Evolutionary conservation across 2,329 filamentous ascomycete genomes (phyloP).

Genomic region (Pseudocercospora ulei): DNA sequence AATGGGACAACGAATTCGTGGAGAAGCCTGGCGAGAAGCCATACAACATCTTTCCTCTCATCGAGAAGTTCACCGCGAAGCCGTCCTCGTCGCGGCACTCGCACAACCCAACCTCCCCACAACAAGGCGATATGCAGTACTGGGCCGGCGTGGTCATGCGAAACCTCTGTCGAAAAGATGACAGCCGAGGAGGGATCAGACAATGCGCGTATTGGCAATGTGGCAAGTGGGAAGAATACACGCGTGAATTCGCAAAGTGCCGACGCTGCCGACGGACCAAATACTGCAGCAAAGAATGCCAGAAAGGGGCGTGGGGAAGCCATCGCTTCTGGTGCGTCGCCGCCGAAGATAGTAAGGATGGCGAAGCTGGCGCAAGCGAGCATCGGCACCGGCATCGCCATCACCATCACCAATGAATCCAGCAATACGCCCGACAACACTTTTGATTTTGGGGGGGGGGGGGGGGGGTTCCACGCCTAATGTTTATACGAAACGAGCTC

Average conservation of each 20-base stretch:
- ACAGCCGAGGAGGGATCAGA: slow-evolving; percentile 82
- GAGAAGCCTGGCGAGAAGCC: slow-evolving; percentile 28
- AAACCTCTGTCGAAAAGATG: slow-evolving; percentile 95
- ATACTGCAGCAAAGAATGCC: slow-evolving; percentile 92
- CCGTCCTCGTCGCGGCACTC: slow-evolving; percentile 51
- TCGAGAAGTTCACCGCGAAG: slow-evolving; percentile 95
- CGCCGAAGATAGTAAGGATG: slow-evolving; percentile 43
- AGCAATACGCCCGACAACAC: slow-evolving; percentile 4
- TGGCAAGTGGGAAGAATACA: slow-evolving; percentile 95
- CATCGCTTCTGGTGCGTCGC: slow-evolving; percentile 96
- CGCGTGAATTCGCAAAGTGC: slow-evolving; percentile 95
- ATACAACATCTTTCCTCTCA: slow-evolving; percentile 85
- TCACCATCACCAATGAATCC: slow-evolving; percentile 21
- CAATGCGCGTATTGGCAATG: slow-evolving; percentile 98
- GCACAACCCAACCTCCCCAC: slow-evolving; percentile 51
- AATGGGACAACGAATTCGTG: slow-evolving; percentile 83
- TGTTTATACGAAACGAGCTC: slow-evolving; percentile 12
- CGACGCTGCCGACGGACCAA: slow-evolving; percentile 91
- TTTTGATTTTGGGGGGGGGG: slow-evolving; percentile 6
- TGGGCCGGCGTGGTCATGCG: slow-evolving; percentile 99
- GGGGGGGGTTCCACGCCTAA: too few relatives aligned
- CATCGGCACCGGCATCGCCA: slow-evolving; percentile 26
- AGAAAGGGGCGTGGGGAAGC: slow-evolving; percentile 97
- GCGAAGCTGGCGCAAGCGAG: slow-evolving; percentile 24
- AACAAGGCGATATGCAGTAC: slow-evolving; percentile 71